phyloP scores from a whole-genome alignment of 805 yeast species.

The Lipomyces orientalis region DNA sequence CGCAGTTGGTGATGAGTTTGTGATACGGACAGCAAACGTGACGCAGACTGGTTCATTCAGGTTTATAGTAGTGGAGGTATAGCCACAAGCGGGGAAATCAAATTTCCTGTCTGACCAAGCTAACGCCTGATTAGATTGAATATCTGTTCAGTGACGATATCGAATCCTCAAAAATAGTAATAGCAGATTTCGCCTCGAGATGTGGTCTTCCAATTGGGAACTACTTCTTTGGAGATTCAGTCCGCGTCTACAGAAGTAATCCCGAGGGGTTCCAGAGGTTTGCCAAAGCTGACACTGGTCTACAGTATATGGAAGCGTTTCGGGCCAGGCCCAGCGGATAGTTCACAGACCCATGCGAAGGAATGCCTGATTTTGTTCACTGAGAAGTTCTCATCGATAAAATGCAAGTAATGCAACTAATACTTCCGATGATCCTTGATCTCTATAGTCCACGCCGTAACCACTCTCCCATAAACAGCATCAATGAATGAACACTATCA shows the following conservation, averaged over 20 bases:
- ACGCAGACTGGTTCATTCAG: slow-evolving; percentile 75
- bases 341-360: not conserved
- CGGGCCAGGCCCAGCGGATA: slow-evolving; percentile 22
- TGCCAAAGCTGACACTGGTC: slow-evolving; percentile 17
- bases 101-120: not conserved
- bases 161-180: slow-evolving; percentile 14
- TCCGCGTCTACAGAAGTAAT: slow-evolving; percentile 9
- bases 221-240: slow-evolving; percentile 25
- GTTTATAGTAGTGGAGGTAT: slow-evolving; percentile 29
- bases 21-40: slow-evolving; percentile 70
- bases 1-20: slow-evolving; percentile 53
- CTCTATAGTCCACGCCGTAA: not conserved
- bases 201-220: slow-evolving; percentile 27
- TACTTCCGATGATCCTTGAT: not conserved
- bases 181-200: slow-evolving; percentile 14
- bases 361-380: not conserved
- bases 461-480: slow-evolving; percentile 2
- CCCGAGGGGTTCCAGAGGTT: slow-evolving; percentile 11
- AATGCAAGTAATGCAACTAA: not conserved
- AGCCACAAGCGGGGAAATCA: not conserved
- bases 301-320: slow-evolving; percentile 34
- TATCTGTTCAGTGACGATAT: slow-evolving; percentile 21
- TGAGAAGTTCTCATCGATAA: not conserved
- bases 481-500: slow-evolving; percentile 2
- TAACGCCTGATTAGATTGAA: slow-evolving; percentile 16